Percentiles rank a stretch among this genome's conserved stretches.
These are phyloP conservation scores for Dryas alaskensis DNA, from an alignment of 306 rosid species.

Conservation along the genomic window DNA sequence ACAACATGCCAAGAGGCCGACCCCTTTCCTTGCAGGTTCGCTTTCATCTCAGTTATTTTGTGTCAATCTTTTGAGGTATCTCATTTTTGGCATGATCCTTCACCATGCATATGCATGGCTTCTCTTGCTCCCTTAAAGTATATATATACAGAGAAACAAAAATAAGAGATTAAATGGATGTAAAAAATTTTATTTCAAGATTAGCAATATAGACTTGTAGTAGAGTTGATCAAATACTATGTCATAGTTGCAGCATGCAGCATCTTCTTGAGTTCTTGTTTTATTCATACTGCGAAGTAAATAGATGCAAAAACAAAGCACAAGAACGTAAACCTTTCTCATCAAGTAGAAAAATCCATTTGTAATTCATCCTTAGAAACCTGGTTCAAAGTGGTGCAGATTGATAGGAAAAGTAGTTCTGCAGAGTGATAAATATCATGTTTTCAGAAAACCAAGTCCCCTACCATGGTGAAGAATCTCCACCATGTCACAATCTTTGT, in stretches of 20 bases:
- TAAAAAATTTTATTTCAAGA: not conserved
- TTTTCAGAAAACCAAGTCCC: not conserved
- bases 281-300: not conserved
- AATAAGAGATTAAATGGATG: not conserved
- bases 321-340: not conserved
- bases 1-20: slow-evolving; percentile 73
- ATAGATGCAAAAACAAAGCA: not conserved
- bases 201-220: not conserved
- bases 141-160: not conserved
- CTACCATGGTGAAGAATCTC: not conserved
- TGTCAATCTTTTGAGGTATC: slow-evolving; percentile 6
- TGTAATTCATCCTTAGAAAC: not conserved
- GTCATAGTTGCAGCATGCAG: not conserved
- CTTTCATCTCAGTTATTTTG: slow-evolving; percentile 5
- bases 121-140: not conserved
- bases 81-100: slow-evolving; percentile 1
- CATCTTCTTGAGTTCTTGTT: not conserved
- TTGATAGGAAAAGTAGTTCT: no score
- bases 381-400: not conserved
- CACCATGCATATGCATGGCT: slow-evolving; percentile 13
- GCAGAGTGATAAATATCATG: not conserved
- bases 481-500: not conserved
- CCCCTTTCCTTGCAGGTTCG: slow-evolving; percentile 84
- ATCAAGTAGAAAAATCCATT: not conserved
- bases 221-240: no score